Evolutionary conservation across 2,329 filamentous ascomycete genomes (phyloP), one percentile per base, ranked within the genome.

Genomic region (Tolypocladium paradoxum): DNA sequence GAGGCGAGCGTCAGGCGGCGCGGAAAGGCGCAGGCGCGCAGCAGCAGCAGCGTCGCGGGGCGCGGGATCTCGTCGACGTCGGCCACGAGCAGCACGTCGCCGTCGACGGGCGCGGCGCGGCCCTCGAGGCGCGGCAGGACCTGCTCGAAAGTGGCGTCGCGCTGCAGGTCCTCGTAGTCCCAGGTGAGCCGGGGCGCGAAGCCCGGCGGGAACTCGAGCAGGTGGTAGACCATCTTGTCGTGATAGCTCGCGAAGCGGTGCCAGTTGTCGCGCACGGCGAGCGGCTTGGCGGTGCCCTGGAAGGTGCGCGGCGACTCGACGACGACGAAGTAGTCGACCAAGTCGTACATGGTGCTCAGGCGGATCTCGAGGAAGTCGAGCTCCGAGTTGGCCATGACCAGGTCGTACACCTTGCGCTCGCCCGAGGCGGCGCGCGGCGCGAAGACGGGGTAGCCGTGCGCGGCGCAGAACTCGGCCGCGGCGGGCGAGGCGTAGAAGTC

Each of bases 281-380:
- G 69, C 2, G 77, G 73, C 66, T 85, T 85, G 11, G 71, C 66
- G 1, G 67, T 68, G 38, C 76, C 76, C 20, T 81, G 83, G 58
- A 85, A 85, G 1, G 81, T 84, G 48, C 69, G 73, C 20, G 69
- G 64, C 0, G 77, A 75, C 68, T 86, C 83, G 51, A 85, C 74
- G 40, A 86, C 74, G 61, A 86, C 71, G 60, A 84, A 87, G 66
- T 83, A 84, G 68, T 86, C 83, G 55, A 85, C 80, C 45, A 76
- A 68, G 40, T 76, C 65, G 53, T 77, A 76, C 22, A 83, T 73
- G 4, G 78, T 78, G 61, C 81, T 74, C 6, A 86, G 70, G 14
- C 81, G 78, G 47, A 87, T 78, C 64, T 86, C 82, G 47, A 86
- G 72, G 74, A 80, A 83, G 67, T 85, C 82, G 16, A 85, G 71